Evolutionary conservation across 2,329 filamentous ascomycete genomes (phyloP).

Genomic region (Colletotrichum paranaense): DNA sequence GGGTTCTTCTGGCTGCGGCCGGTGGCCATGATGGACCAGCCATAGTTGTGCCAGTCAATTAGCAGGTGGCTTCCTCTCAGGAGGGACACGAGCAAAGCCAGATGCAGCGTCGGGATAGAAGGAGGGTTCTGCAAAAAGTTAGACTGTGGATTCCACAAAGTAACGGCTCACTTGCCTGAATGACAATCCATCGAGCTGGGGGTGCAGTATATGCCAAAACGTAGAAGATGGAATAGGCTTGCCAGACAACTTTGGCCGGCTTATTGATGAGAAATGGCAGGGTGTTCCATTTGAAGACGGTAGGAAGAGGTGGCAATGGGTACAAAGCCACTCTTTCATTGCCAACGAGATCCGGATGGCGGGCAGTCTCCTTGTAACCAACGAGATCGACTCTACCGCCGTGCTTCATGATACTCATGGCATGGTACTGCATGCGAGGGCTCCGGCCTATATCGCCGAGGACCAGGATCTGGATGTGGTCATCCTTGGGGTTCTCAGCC

Average conservation of each 20-base stretch:
- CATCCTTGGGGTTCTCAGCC: constrained; percentile 48
- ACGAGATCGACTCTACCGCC: constrained; percentile 86
- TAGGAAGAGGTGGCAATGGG: constrained; percentile 75
- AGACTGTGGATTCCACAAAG: background rate
- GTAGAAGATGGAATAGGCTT: constrained; percentile 77
- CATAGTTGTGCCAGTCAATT: constrained; percentile 99
- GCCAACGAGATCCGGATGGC: constrained; percentile 80
- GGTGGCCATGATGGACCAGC: constrained; percentile 87
- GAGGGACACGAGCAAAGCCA: constrained; percentile 78
- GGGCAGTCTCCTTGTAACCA: constrained; percentile 88
- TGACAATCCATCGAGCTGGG: constrained; percentile 86
- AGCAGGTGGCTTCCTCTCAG: constrained; percentile 84
- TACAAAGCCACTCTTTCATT: constrained; percentile 78
- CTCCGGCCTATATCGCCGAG: constrained; percentile 95
- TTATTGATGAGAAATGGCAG: constrained; percentile 82
- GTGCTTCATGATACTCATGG: constrained; percentile 87
- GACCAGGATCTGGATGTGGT: constrained; percentile 82
- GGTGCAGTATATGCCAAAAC: constrained; percentile 79
- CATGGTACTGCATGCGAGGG: constrained; percentile 98
- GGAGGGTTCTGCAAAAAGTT: constrained; percentile 79
- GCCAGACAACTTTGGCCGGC: constrained; percentile 88
- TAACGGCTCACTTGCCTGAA: constrained; percentile 67
- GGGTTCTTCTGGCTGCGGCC: constrained; percentile 71
- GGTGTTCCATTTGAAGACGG: constrained; percentile 73
- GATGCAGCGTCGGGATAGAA: constrained; percentile 87